These are phyloP conservation scores for Peniophora sp. DNA, from an alignment of 1,284 basidiomycete genomes.

Conservation along the genomic window DNA sequence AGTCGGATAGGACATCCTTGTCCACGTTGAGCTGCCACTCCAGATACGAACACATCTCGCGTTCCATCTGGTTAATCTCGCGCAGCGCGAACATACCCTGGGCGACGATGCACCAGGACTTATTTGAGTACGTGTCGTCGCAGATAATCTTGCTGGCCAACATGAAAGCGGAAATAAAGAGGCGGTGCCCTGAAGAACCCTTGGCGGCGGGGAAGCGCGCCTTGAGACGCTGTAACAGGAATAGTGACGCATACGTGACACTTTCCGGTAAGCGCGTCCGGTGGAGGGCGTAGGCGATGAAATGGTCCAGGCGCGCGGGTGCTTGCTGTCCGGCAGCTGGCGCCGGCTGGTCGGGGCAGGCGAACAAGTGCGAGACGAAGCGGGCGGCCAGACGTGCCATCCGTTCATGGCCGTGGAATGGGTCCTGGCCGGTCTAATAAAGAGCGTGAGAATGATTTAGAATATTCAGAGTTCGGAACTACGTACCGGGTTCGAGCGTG, in stretches of 20 bases:
- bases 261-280: not conserved
- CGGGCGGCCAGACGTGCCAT: not conserved
- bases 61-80: conserved; percentile 2
- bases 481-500: too few relatives aligned
- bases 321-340: not conserved
- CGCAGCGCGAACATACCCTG: not conserved
- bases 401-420: not conserved
- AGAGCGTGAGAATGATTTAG: too few relatives aligned
- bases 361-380: conserved; percentile 1
- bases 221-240: conserved; percentile 1
- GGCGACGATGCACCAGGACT: not conserved
- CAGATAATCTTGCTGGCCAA: conserved; percentile 1
- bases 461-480: too few relatives aligned
- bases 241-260: not conserved
- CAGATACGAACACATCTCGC: conserved; percentile 1
- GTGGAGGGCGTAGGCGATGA: conserved; percentile 2
- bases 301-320: not conserved
- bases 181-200: not conserved
- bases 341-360: not conserved
- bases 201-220: conserved; percentile 2
- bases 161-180: conserved; percentile 1
- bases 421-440: not conserved
- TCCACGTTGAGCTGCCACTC: conserved; percentile 2
- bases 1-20: not conserved
- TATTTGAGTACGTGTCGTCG: conserved; percentile 1